Percentiles rank a stretch among this genome's conserved stretches.
Evolutionary conservation across 1,284 basidiomycete genomes (phyloP).

Genomic region (Marasmius sp.): DNA sequence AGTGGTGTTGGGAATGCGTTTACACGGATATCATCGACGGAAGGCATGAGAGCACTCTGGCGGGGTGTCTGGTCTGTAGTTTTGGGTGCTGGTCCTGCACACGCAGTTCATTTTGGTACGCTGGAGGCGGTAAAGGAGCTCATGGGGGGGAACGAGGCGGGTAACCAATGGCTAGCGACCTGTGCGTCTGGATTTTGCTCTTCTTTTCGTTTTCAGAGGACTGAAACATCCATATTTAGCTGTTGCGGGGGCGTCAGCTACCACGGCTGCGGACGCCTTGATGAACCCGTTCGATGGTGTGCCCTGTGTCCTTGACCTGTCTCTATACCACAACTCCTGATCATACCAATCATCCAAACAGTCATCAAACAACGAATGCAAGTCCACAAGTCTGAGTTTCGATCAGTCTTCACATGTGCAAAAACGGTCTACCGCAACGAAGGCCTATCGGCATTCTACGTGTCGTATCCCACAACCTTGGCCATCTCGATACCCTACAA

Average conservation of each 20-base stretch:
- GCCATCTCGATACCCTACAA: slow-evolving; percentile 98
- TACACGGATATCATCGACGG: slow-evolving; percentile 87
- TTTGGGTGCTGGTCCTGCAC: slow-evolving; percentile 95
- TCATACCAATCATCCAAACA: slow-evolving; percentile 32
- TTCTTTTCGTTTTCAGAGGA: not conserved
- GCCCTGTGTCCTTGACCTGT: slow-evolving; percentile 21
- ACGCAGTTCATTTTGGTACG: slow-evolving; percentile 97
- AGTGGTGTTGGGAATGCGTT: slow-evolving; percentile 89
- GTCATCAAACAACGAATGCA: slow-evolving; percentile 99
- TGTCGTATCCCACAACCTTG: slow-evolving; percentile 97
- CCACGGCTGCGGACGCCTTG: slow-evolving; percentile 92
- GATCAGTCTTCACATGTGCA: slow-evolving; percentile 83
- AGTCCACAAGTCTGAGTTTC: slow-evolving; percentile 88
- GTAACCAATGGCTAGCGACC: slow-evolving; percentile 82
- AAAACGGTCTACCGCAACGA: slow-evolving; percentile 83
- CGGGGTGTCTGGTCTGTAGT: slow-evolving; percentile 97
- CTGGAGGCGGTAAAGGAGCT: slow-evolving; percentile 95
- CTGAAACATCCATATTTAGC: slow-evolving; percentile 45
- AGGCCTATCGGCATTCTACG: slow-evolving; percentile 92
- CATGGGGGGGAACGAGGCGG: slow-evolving; percentile 82
- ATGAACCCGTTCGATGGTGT: slow-evolving; percentile 99
- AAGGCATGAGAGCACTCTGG: slow-evolving; percentile 92
- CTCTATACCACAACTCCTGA: slow-evolving; percentile 2
- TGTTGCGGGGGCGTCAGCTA: slow-evolving; percentile 91
- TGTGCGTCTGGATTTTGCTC: slow-evolving; percentile 47